Evolutionary conservation across 2,329 filamentous ascomycete species (phyloP).

Genomic region (Pseudonectria buxi): DNA sequence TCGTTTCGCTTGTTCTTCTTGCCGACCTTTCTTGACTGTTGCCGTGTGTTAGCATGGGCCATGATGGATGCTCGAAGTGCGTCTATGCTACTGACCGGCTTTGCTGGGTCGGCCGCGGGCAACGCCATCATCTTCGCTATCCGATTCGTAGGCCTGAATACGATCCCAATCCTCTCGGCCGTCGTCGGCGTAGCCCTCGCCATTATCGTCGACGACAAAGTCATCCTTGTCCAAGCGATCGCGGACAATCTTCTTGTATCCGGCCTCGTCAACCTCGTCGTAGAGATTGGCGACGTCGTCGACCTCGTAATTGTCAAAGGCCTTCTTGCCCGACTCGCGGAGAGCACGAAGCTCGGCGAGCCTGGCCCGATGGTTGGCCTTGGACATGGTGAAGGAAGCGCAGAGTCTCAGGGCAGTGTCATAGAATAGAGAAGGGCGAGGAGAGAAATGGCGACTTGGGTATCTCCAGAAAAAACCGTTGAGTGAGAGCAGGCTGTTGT

Average conservation of each 20-base stretch:
- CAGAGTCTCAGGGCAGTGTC: slow-evolving; percentile 12
- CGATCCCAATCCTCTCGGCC: slow-evolving; percentile 92
- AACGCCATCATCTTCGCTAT: slow-evolving; percentile 53
- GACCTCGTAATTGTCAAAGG: slow-evolving; percentile 79
- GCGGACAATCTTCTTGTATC: slow-evolving; percentile 93
- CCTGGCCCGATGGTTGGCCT: slow-evolving; percentile 38
- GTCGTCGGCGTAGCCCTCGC: slow-evolving; percentile 93
- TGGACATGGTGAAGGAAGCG: slow-evolving; percentile 28
- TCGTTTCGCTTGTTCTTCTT: slow-evolving; percentile 77
- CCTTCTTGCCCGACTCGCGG: slow-evolving; percentile 84
- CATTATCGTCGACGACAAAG: slow-evolving; percentile 98
- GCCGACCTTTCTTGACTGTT: slow-evolving; percentile 75
- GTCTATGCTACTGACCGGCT: slow-evolving; percentile 35
- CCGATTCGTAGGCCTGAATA: slow-evolving; percentile 60
- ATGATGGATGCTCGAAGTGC: no score
- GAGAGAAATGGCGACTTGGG: no score
- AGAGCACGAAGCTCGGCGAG: slow-evolving; percentile 77
- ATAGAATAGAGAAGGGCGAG: slow-evolving; percentile 10
- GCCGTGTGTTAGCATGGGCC: slow-evolving; percentile 1
- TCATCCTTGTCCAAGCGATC: slow-evolving; percentile 87
- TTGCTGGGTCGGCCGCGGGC: slow-evolving; percentile 43
- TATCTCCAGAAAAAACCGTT: no score
- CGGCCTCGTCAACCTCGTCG: slow-evolving; percentile 93
- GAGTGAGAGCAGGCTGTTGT: no score
- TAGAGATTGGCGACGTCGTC: slow-evolving; percentile 80